Evolutionary conservation across 2,329 filamentous ascomycete genomes (phyloP).

Genomic region (Fusarium sororula): DNA sequence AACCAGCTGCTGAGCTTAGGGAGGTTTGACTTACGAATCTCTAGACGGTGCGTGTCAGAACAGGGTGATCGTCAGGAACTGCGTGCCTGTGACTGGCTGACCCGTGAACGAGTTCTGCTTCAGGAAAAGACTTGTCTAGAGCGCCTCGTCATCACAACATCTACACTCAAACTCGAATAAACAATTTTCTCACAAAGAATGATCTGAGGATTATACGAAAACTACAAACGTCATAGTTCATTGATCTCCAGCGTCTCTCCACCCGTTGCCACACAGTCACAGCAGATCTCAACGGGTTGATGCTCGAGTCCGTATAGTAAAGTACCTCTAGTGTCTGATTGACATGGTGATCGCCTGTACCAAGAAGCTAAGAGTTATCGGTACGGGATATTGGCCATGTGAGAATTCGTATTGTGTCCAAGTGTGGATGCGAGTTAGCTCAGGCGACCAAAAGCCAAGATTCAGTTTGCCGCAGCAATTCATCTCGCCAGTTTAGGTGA

Average conservation of each 20-base stretch:
- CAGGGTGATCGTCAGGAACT: slow-evolving; percentile 31
- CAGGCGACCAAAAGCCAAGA: slow-evolving; percentile 16
- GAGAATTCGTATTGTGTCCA: slow-evolving; percentile 16
- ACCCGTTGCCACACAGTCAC: slow-evolving; percentile 7
- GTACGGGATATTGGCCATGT: slow-evolving; percentile 13
- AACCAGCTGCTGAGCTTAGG: background rate
- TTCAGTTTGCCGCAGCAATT: background rate
- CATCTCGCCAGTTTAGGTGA: slow-evolving; percentile 15
- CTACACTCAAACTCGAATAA: background rate
- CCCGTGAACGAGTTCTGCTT: background rate
- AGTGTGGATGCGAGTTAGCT: background rate
- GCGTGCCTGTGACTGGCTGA: slow-evolving; percentile 17
- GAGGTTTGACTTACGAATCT: slow-evolving; percentile 1
- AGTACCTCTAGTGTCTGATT: background rate
- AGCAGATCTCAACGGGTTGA: slow-evolving; percentile 26
- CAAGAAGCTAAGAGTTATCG: slow-evolving; percentile 11
- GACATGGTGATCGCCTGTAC: background rate
- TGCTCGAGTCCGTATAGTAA: background rate
- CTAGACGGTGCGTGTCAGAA: slow-evolving; percentile 30
- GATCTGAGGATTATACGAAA: slow-evolving; percentile 9
- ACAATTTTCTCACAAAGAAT: background rate
- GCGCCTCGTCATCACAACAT: slow-evolving; percentile 26
- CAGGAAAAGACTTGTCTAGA: slow-evolving; percentile 19
- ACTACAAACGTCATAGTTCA: slow-evolving; percentile 22
- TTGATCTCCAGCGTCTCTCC: slow-evolving; percentile 8